Conservation (phyloP, 495 filamentous ascomycete species). For the Hypoxylon lenormandii region DNA sequence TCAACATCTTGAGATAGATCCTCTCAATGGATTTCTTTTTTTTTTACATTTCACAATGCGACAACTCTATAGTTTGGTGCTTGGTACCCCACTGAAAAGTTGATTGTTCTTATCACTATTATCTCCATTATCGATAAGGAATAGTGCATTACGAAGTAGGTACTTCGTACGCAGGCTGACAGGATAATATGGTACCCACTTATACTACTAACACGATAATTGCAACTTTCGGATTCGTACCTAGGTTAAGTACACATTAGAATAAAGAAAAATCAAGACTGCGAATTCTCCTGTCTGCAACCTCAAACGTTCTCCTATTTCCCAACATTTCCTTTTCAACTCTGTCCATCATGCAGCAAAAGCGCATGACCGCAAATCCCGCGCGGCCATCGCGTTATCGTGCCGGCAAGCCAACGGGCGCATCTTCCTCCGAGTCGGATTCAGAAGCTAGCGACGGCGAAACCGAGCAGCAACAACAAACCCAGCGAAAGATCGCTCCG, state of each 20-base stretch:
- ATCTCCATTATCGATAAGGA: too few species aligned
- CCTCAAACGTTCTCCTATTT: neutral
- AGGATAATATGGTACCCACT: too few species aligned
- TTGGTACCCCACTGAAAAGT: too few species aligned
- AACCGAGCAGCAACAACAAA: constrained; percentile 44
- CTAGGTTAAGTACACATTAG: neutral
- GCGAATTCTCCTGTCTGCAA: constrained; percentile 1
- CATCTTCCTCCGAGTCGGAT: constrained; percentile 72
- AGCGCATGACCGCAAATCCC: constrained; percentile 95
- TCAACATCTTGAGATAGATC: neutral
- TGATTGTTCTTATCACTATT: too few species aligned
- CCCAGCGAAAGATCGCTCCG: constrained; percentile 61
- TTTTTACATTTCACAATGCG: neutral
- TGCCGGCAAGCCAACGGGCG: constrained; percentile 81
- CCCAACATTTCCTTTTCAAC: constrained; percentile 1
- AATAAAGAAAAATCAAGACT: neutral
- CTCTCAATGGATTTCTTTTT: neutral
- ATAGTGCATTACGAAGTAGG: too few species aligned
- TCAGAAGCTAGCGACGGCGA: constrained; percentile 69
- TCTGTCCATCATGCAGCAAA: constrained; percentile 75
- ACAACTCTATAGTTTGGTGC: neutral
- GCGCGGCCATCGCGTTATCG: constrained; percentile 83
- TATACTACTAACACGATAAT: too few species aligned
- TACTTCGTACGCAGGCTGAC: too few species aligned
- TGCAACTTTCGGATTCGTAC: neutral